Evolutionary conservation across 768 basidiomycete species (phyloP), one percentile per base, ranked within the genome.

Genomic region (Suillus discolor): DNA sequence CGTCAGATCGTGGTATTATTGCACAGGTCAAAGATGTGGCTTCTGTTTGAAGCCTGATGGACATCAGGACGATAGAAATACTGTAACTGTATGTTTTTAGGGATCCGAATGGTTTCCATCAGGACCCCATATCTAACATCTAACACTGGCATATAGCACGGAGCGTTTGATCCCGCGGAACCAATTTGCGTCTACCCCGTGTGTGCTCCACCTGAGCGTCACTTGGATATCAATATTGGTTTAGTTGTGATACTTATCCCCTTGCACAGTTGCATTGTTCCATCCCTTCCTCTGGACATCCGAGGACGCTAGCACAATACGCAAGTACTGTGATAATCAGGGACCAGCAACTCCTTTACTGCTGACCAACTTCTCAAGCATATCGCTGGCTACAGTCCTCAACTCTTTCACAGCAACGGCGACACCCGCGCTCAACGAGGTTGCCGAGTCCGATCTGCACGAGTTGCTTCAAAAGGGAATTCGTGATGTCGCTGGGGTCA

Each of bases 401-500:
- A 47, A 47, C 20, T 47, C 45, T 23, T 23, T 47, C 45, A 47
- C 12, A 11, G 45, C n/a, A 47, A 47, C n/a, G 45, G 1, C 11
- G 20, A 47, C 45, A 6, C 11, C 12, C n/a, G n/a, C n/a, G n/a
- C 2, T 20, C 64, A 28, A 31, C 44, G 65, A 69, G 60, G 15
- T 55, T 47, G n/a, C 47, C 47, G 12, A 62, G 36, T 39, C 38
- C 61, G 31, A 57, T 51, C 16, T 69, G 59, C 2, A 69, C 59
- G 12, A 69, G 28, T 11, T 65, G 36, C 39, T 18, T 65, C 8
- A 69, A 39, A n/a, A 69, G 67, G 13, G 64, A 68, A 34, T 63
- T 49, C 18, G 68, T 69, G 9, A 61, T 69, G 16, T 62, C 61
- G 34, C 36, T 65, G 44, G 64, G 68, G 39, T 69, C 31, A 12